These are phyloP conservation scores for Aristolochia fimbriata DNA, from an alignment of 164 flowering plant species.

Conservation along the genomic window DNA sequence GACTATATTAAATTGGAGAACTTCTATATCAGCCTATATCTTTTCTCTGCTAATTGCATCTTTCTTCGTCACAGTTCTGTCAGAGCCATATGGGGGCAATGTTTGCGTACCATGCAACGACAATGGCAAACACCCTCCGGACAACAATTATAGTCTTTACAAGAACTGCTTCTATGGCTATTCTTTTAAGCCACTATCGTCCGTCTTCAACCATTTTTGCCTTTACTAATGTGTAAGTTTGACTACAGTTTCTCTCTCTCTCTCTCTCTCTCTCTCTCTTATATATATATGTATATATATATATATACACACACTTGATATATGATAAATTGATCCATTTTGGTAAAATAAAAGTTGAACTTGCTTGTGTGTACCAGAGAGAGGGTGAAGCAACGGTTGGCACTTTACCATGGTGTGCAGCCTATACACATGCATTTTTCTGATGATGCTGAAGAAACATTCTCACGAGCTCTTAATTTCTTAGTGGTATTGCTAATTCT, in stretches of 20 bases:
- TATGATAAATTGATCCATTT: no score
- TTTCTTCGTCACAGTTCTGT: constrained; percentile 10
- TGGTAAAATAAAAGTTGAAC: not conserved
- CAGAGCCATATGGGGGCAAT: constrained; percentile 88
- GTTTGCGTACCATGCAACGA: constrained; percentile 93
- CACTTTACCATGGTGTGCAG: constrained; percentile 78
- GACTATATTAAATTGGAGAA: no score
- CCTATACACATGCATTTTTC: constrained; percentile 87
- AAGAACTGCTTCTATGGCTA: constrained; percentile 93
- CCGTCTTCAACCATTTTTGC: constrained; percentile 83
- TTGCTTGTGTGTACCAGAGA: constrained; percentile 34
- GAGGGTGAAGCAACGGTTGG: constrained; percentile 77
- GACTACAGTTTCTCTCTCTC: no score
- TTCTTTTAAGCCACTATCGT: constrained; percentile 71
- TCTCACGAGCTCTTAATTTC: constrained; percentile 61
- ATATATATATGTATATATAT: no score
- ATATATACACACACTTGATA: no score
- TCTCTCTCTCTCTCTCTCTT: no score
- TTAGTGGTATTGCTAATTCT: constrained; percentile 37
- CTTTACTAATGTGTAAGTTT: constrained; percentile 85
- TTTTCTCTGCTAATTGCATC: not conserved
- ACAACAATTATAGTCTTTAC: constrained; percentile 94
- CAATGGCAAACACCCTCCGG: constrained; percentile 80
- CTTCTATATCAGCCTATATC: not conserved
- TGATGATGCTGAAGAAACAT: constrained; percentile 88